These are phyloP conservation scores for Lactarius vividus DNA, from an alignment of 768 basidiomycete species.

Conservation along the genomic window DNA sequence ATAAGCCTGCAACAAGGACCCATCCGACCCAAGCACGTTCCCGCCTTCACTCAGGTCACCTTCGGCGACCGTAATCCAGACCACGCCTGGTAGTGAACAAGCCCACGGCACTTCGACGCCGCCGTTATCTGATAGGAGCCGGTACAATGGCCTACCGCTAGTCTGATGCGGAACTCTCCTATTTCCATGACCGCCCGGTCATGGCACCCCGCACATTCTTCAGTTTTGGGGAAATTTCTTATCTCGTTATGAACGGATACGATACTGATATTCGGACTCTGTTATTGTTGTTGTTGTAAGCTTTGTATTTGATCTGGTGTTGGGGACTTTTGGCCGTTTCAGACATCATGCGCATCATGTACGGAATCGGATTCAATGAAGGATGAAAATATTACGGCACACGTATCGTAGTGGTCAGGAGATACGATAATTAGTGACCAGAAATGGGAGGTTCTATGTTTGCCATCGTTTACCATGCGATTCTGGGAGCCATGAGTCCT, in stretches of 20 bases:
- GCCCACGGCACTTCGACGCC: not conserved
- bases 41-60: not conserved
- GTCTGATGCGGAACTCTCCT: not conserved
- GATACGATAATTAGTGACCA: not conserved
- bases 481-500: not conserved
- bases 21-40: constrained; percentile 13
- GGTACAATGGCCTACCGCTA: constrained; percentile 10
- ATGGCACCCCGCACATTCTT: not conserved
- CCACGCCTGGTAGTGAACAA: not conserved
- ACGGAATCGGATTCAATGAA: not conserved
- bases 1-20: not conserved
- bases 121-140: not conserved
- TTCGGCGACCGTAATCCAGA: not conserved
- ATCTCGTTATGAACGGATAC: constrained; percentile 20
- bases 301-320: not conserved
- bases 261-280: not conserved
- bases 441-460: not conserved
- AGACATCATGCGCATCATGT: not conserved
- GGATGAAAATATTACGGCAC: not conserved
- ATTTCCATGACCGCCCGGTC: not conserved
- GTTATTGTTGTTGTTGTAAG: not conserved
- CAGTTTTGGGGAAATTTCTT: not conserved
- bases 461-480: not conserved
- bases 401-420: not conserved
- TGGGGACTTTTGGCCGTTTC: not conserved